phyloP scores from a whole-genome alignment of 1,284 basidiomycete genomes.

The Tausonia pullulans region DNA sequence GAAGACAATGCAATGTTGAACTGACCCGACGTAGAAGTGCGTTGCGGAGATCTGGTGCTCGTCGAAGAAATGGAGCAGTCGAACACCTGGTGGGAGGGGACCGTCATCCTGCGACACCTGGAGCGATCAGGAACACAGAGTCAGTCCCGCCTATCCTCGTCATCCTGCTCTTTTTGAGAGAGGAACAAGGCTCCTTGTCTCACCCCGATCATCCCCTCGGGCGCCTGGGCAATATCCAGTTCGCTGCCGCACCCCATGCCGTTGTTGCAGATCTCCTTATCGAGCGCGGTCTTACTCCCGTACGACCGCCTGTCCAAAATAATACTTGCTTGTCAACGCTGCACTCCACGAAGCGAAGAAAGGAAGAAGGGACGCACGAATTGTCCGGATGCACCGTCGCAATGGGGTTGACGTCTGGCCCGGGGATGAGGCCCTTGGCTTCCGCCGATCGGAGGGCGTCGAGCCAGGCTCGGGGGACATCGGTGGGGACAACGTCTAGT shows the following conservation, averaged over 20 bases:
- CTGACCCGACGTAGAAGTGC: slow-evolving; percentile 67
- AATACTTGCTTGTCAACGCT: too few relatives aligned
- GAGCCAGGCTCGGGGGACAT: slow-evolving; percentile 2
- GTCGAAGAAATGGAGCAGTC: slow-evolving; percentile 3
- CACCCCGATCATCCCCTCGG: not conserved
- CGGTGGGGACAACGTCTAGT: not conserved
- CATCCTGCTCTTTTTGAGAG: not conserved
- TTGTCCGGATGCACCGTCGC: not conserved
- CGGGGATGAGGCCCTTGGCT: not conserved
- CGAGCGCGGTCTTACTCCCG: too few relatives aligned
- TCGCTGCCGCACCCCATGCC: not conserved
- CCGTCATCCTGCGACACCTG: slow-evolving; percentile 8
- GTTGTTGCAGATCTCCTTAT: too few relatives aligned
- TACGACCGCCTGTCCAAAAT: too few relatives aligned
- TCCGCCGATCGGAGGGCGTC: not conserved
- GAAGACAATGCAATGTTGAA: slow-evolving; percentile 45
- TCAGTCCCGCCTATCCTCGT: not conserved
- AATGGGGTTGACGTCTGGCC: not conserved
- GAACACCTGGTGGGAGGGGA: not conserved
- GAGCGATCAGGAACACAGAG: not conserved
- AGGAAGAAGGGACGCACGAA: not conserved
- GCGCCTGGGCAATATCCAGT: not conserved
- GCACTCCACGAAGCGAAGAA: not conserved
- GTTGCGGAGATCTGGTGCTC: slow-evolving; percentile 21
- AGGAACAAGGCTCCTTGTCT: too few relatives aligned